These are phyloP conservation scores for Cadophora malorum DNA, from an alignment of 2,329 filamentous ascomycete genomes.

Conservation along the genomic window DNA sequence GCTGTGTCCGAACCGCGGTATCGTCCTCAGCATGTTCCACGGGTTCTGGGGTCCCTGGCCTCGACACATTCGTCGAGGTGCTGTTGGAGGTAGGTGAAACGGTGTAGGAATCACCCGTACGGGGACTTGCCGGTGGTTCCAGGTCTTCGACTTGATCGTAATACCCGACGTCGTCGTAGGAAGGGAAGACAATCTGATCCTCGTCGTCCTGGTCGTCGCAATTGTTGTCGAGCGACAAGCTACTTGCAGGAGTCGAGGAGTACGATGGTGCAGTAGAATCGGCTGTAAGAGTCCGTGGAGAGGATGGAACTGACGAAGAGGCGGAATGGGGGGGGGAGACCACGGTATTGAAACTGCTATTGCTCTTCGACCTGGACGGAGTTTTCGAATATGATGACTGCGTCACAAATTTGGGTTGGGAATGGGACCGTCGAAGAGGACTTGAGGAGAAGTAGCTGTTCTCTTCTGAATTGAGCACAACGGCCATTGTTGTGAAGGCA, in stretches of 20 bases:
- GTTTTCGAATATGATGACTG: conserved; percentile 56
- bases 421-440: conserved; percentile 64
- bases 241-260: conserved; percentile 68
- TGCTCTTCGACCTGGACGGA: conserved; percentile 51
- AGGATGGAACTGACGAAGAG: conserved; percentile 62
- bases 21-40: conserved; percentile 55
- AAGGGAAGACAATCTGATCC: conserved; percentile 56
- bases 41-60: conserved; percentile 36
- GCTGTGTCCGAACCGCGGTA: conserved; percentile 61
- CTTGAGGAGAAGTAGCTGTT: conserved; percentile 61
- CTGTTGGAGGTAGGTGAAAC: conserved; percentile 68
- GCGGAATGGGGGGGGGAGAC: conserved; percentile 40
- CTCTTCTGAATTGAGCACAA: conserved; percentile 56
- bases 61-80: conserved; percentile 58
- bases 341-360: conserved; percentile 37
- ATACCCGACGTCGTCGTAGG: conserved; percentile 49
- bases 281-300: conserved; percentile 57
- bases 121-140: conserved; percentile 58
- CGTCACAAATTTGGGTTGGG: conserved; percentile 61
- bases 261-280: conserved; percentile 62
- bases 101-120: conserved; percentile 60
- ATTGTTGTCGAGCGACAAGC: conserved; percentile 80
- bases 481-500: conserved; percentile 41
- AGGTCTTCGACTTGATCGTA: conserved; percentile 51
- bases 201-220: conserved; percentile 93